These are phyloP conservation scores for Aspergillus diversus DNA, from an alignment of 495 filamentous ascomycete genomes.

Conservation along the genomic window DNA sequence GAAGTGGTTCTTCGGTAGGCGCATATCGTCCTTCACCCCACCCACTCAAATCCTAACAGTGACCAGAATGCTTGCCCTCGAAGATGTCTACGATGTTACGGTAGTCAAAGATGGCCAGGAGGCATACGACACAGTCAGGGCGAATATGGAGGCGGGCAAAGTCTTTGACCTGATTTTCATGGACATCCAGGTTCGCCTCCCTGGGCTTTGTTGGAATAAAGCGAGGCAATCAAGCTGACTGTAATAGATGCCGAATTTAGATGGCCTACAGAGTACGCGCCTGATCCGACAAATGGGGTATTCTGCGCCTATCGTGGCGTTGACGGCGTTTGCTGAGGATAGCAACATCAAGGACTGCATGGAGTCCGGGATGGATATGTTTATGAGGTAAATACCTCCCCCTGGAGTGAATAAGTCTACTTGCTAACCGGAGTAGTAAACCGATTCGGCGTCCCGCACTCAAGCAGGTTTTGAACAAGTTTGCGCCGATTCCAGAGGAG, in stretches of 20 bases:
- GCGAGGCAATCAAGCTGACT: slow-evolving; percentile 15
- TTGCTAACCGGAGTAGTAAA: slow-evolving; percentile 50
- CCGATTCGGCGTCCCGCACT: slow-evolving; percentile 82
- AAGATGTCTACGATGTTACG: slow-evolving; percentile 74
- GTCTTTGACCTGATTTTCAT: slow-evolving; percentile 89
- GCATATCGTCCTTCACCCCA: no score
- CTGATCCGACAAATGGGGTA: slow-evolving; percentile 87
- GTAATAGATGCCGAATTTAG: slow-evolving; percentile 83
- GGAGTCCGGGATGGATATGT: slow-evolving; percentile 75
- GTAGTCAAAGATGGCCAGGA: slow-evolving; percentile 88
- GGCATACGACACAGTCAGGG: slow-evolving; percentile 82
- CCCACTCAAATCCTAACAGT: background rate
- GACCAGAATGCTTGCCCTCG: slow-evolving; percentile 63
- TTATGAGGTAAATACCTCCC: slow-evolving; percentile 47
- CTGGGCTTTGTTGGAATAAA: background rate
- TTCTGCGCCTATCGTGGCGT: slow-evolving; percentile 83
- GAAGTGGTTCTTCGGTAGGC: slow-evolving; percentile 65
- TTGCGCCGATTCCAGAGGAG: slow-evolving; percentile 61
- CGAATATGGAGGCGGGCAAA: slow-evolving; percentile 70
- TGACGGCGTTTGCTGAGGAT: slow-evolving; percentile 90
- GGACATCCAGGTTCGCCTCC: slow-evolving; percentile 64
- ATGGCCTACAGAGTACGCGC: slow-evolving; percentile 85
- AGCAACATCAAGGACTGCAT: slow-evolving; percentile 85
- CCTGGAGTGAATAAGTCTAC: slow-evolving; percentile 4
- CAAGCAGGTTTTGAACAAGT: slow-evolving; percentile 79